Percentiles rank a stretch among this genome's conserved stretches.
Conservation (phyloP, 1,284 basidiomycete species). For the Ganoderma boninense region DNA sequence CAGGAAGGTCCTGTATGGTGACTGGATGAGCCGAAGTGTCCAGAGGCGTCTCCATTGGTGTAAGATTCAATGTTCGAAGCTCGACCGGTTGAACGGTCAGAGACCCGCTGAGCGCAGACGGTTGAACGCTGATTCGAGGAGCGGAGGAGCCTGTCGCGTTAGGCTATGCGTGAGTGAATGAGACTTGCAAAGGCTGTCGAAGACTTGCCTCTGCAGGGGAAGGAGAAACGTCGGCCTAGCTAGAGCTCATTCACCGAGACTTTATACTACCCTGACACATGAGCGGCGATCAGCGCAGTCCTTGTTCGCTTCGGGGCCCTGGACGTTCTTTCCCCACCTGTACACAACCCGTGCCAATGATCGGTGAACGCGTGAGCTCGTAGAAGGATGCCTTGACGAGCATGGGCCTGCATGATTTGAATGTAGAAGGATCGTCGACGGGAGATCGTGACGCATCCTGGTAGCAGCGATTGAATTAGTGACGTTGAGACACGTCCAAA, state of each 20-base stretch:
- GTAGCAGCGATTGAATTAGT: too few species aligned
- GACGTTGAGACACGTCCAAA: too few species aligned
- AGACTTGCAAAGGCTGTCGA: neutral
- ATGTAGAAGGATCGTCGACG: too few species aligned
- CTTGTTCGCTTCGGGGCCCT: constrained; percentile 2
- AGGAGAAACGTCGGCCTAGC: neutral
- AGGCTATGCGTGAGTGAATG: neutral
- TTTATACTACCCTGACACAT: neutral
- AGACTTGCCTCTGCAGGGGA: neutral
- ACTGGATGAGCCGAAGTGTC: neutral
- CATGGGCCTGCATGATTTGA: neutral
- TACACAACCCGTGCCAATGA: neutral
- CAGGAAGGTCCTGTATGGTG: neutral
- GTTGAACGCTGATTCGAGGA: neutral
- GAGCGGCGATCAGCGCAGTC: neutral
- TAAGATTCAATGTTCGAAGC: neutral
- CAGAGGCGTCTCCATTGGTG: neutral
- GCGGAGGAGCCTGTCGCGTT: neutral
- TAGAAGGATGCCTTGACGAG: neutral
- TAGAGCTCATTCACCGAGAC: neutral
- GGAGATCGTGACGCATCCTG: too few species aligned
- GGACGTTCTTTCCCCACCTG: neutral
- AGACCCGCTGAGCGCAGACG: neutral
- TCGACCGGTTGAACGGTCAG: constrained; percentile 1
- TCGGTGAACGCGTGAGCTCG: neutral